Conservation (phyloP, 768 basidiomycete species). For the Tephrocybe rancida region DNA sequence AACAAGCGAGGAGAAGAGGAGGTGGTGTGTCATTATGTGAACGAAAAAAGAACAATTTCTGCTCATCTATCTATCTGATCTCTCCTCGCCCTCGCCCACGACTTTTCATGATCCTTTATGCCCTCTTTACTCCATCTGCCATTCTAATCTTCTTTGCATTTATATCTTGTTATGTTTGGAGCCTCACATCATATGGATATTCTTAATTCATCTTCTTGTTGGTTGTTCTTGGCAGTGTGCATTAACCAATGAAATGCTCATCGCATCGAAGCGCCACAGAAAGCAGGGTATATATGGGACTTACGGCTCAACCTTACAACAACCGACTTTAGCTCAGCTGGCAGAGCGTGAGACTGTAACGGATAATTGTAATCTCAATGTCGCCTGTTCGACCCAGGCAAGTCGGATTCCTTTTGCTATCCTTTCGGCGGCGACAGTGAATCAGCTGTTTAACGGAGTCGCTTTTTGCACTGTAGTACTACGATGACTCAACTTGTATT, state of each 20-base stretch:
- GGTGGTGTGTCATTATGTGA: slow-evolving; percentile 45
- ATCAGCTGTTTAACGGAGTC: no score
- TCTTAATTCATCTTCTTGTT: slow-evolving; percentile 5
- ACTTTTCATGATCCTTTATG: slow-evolving; percentile 18
- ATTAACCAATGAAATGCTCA: no score
- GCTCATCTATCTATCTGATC: not conserved
- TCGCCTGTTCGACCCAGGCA: slow-evolving; percentile 15
- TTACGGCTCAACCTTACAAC: no score
- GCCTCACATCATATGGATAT: slow-evolving; percentile 8
- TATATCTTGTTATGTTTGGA: slow-evolving; percentile 11
- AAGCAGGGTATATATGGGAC: not conserved
- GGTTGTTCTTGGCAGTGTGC: no score
- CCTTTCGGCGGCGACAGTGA: not conserved
- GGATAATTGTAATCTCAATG: slow-evolving; percentile 1
- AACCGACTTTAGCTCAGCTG: slow-evolving; percentile 14
- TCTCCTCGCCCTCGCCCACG: slow-evolving; percentile 8
- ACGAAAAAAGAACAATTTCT: not conserved
- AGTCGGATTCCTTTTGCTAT: not conserved
- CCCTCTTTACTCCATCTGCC: slow-evolving; percentile 3
- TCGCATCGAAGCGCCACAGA: no score
- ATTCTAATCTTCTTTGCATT: slow-evolving; percentile 8
- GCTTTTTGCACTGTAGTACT: no score
- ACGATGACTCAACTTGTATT: no score
- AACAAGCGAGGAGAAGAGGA: slow-evolving; percentile 32
- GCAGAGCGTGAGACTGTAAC: slow-evolving; percentile 16